Conservation (phyloP, 352 stramenopile species). For the Pythium sp. region DNA sequence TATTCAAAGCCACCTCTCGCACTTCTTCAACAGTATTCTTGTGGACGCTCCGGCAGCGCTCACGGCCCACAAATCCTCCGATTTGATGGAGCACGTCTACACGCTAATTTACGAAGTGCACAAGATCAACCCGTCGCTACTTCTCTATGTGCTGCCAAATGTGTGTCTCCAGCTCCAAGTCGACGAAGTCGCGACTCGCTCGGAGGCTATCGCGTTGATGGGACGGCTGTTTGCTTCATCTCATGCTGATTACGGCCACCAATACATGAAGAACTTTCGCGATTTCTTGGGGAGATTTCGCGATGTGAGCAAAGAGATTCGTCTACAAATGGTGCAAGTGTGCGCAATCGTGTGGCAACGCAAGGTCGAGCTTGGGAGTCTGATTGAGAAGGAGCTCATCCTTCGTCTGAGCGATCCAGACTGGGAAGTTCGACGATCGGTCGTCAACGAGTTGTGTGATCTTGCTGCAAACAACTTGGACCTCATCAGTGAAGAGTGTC, state of each 20-base stretch:
- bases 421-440: constrained; percentile 78
- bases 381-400: constrained; percentile 76
- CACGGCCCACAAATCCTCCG: constrained; percentile 31
- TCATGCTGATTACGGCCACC: constrained; percentile 63
- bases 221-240: constrained; percentile 77
- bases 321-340: constrained; percentile 78
- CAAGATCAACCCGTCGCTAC: constrained; percentile 68
- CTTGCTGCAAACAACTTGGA: constrained; percentile 69
- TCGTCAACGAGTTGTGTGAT: constrained; percentile 82
- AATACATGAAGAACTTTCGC: constrained; percentile 84
- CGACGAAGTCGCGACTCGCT: constrained; percentile 80
- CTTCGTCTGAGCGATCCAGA: constrained; percentile 71
- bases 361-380: constrained; percentile 51
- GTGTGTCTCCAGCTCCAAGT: constrained; percentile 86
- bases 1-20: constrained; percentile 61
- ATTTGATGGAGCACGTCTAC: constrained; percentile 81
- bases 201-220: constrained; percentile 71
- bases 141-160: constrained; percentile 84
- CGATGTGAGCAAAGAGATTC: constrained; percentile 86
- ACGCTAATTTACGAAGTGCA: constrained; percentile 82
- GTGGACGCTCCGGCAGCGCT: constrained; percentile 42
- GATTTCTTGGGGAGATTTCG: constrained; percentile 85
- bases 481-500: constrained; percentile 60
- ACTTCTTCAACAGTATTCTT: constrained; percentile 83
- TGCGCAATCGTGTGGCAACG: constrained; percentile 69